A percentile compares a stretch with the other conserved stretches of the same genome.
phyloP scores from a whole-genome alignment of 352 stramenopile species.

The Phytophthora melonis region DNA sequence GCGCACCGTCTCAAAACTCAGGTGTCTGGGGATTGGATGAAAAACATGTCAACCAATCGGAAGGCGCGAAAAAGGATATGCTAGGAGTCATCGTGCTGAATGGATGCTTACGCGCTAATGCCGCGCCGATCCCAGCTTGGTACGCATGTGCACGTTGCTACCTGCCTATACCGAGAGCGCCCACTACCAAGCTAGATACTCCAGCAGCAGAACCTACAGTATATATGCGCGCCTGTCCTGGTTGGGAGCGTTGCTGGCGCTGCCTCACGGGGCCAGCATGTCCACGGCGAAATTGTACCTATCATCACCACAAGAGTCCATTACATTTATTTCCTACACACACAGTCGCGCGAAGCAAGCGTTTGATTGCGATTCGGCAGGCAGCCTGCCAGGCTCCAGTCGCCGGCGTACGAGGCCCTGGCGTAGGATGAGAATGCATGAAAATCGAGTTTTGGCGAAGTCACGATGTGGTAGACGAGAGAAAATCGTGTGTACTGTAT shows the following conservation, averaged over 20 bases:
- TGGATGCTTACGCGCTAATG: constrained; percentile 21
- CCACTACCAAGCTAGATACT: background rate
- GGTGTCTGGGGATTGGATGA: background rate
- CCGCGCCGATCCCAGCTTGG: constrained; percentile 12
- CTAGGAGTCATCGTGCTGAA: constrained; percentile 24
- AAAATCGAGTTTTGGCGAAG: constrained; percentile 14
- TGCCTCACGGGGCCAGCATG: background rate
- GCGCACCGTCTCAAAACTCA: constrained; percentile 23
- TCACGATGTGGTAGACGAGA: background rate
- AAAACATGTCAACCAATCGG: constrained; percentile 5
- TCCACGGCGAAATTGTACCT: background rate
- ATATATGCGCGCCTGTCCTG: background rate
- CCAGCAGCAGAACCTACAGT: background rate
- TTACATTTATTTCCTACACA: no score
- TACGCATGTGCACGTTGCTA: constrained; percentile 9
- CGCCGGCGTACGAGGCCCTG: background rate
- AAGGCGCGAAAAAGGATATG: constrained; percentile 22
- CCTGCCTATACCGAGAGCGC: background rate
- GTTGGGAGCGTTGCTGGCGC: background rate
- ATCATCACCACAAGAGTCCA: no score
- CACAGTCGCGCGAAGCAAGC: background rate
- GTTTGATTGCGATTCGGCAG: background rate
- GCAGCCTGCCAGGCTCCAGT: background rate
- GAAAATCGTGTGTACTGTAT: background rate
- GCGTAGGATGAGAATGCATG: constrained; percentile 20